Evolutionary conservation across 1,139 yeast species (phyloP).

Genomic region (Trichomonascaceae sp.): DNA sequence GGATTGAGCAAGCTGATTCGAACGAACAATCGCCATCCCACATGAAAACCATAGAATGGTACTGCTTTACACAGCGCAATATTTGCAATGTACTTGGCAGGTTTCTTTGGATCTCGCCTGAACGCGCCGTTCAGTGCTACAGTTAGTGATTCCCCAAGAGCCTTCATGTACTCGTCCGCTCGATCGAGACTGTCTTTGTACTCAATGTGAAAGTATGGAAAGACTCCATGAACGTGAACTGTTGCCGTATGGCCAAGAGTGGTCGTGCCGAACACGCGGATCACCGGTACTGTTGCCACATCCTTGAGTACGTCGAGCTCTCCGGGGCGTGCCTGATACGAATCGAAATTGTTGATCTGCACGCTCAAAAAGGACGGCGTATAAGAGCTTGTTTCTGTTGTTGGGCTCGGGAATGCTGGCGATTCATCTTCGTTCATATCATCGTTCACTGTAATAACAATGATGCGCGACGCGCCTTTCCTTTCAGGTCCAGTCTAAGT

Average conservation of each 20-base stretch:
- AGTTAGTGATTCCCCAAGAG: conserved; percentile 18
- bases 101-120: conserved; percentile 17
- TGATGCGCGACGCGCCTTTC: too few species aligned
- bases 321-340: conserved; percentile 42
- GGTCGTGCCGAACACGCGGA: conserved; percentile 63
- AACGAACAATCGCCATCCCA: conserved; percentile 49
- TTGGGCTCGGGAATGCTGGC: too few species aligned
- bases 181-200: conserved; percentile 30
- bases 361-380: conserved; percentile 10
- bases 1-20: conserved; percentile 64
- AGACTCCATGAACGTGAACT: conserved; percentile 73
- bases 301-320: conserved; percentile 28
- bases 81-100: conserved; percentile 42
- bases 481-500: too few species aligned
- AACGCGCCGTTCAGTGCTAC: conserved; percentile 18
- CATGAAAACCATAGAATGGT: conserved; percentile 74
- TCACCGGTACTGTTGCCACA: conserved; percentile 47
- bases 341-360: conserved; percentile 37
- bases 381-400: neutral
- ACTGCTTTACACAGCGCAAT: conserved; percentile 60
- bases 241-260: conserved; percentile 41
- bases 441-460: too few species aligned
- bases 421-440: too few species aligned
- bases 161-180: conserved; percentile 13
- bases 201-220: conserved; percentile 66